Evolutionary conservation across 352 stramenopile species (phyloP).

Genomic region (Phytophthora crassamura): DNA sequence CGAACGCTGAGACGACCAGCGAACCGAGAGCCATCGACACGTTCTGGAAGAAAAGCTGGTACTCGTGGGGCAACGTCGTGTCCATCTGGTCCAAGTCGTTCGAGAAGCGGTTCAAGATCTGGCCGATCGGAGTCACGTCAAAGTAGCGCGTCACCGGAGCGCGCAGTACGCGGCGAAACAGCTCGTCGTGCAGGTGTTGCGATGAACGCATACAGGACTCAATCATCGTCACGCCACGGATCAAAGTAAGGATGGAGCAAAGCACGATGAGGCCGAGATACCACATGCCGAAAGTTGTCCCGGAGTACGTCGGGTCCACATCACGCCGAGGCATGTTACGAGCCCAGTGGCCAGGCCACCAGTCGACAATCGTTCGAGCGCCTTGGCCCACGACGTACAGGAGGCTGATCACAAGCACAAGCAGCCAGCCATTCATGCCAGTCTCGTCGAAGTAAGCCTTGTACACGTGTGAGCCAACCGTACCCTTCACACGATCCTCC

Average conservation of each 20-base stretch:
- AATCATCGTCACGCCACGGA: conserved; percentile 42
- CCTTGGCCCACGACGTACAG: conserved; percentile 11
- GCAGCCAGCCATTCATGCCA: conserved; percentile 24
- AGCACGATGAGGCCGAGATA: conserved; percentile 47
- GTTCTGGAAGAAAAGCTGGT: conserved; percentile 46
- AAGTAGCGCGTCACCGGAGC: conserved; percentile 61
- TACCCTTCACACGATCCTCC: conserved; percentile 41
- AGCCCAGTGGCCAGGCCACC: conserved; percentile 29
- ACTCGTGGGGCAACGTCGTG: conserved; percentile 41
- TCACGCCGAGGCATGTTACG: conserved; percentile 15
- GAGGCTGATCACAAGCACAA: conserved; percentile 7
- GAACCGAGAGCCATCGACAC: conserved; percentile 36
- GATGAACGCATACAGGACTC: conserved; percentile 40
- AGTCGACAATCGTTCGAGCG: conserved; percentile 20
- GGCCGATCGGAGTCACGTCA: conserved; percentile 56
- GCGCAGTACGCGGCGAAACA: conserved; percentile 48
- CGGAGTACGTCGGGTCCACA: conserved; percentile 42
- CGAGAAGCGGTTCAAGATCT: conserved; percentile 62
- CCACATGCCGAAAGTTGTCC: conserved; percentile 33
- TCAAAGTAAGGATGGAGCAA: conserved; percentile 31
- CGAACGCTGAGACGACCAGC: conserved; percentile 42
- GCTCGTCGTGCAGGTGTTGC: conserved; percentile 44
- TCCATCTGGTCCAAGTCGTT: conserved; percentile 61
- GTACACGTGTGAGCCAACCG: conserved; percentile 33
- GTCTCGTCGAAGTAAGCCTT: conserved; percentile 40